A percentile compares a stretch with the other conserved stretches of the same genome.
These are phyloP conservation scores for Candida ficus DNA, from an alignment of 805 yeast species.

Conservation along the genomic window DNA sequence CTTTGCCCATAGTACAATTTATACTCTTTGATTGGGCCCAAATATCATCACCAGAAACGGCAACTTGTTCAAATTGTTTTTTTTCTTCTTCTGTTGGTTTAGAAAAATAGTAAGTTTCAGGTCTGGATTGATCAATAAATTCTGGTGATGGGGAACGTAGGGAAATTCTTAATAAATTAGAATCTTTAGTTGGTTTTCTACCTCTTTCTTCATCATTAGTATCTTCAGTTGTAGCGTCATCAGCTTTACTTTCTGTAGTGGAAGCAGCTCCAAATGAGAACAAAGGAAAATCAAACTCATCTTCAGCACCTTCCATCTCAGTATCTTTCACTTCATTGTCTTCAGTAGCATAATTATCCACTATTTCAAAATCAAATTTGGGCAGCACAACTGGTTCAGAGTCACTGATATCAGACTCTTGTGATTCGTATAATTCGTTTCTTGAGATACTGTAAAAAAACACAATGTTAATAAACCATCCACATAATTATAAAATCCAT, in stretches of 20 bases:
- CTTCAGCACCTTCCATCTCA: not conserved
- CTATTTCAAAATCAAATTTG: slow-evolving; percentile 23
- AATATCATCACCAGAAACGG: slow-evolving; percentile 19
- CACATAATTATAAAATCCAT: not conserved
- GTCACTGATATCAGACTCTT: slow-evolving; percentile 6
- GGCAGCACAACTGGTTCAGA: slow-evolving; percentile 19
- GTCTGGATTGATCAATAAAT: slow-evolving; percentile 18
- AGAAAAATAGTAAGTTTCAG: slow-evolving; percentile 19
- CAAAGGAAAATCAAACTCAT: slow-evolving; percentile 25
- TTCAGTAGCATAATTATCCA: slow-evolving; percentile 4
- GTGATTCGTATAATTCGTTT: slow-evolving; percentile 16
- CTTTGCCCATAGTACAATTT: slow-evolving; percentile 9
- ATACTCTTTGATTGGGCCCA: slow-evolving; percentile 1
- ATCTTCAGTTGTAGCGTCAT: not conserved
- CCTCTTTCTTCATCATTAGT: slow-evolving; percentile 10
- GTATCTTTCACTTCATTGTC: slow-evolving; percentile 2
- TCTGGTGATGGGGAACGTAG: slow-evolving; percentile 24
- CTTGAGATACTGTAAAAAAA: slow-evolving; percentile 18
- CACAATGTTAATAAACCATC: not conserved
- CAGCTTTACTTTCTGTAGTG: not conserved
- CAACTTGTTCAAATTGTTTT: slow-evolving; percentile 9
- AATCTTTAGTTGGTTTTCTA: slow-evolving; percentile 9
- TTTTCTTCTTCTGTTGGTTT: slow-evolving; percentile 8
- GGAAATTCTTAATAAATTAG: slow-evolving; percentile 14
- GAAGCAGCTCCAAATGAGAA: slow-evolving; percentile 23